Percentiles rank a stretch among this genome's conserved stretches.
Conservation (phyloP, 169 alveolate species). For the Cryptosporidium canis region DNA sequence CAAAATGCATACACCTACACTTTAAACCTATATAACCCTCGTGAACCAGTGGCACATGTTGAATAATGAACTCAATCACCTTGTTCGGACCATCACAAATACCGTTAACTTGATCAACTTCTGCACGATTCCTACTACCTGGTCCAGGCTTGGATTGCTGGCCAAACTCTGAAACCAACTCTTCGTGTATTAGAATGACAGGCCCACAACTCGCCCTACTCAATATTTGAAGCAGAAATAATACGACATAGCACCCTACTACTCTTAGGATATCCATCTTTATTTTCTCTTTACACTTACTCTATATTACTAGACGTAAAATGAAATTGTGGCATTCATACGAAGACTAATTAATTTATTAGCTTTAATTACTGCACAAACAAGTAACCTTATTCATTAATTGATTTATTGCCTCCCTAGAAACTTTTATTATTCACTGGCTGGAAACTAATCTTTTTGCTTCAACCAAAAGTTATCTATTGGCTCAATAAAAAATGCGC, state of each 20-base stretch:
- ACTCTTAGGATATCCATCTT: background rate
- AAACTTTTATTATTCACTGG: no score
- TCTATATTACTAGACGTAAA: no score
- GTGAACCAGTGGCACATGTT: slow-evolving; percentile 28
- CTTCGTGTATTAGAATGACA: background rate
- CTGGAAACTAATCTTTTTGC: no score
- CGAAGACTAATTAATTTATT: no score
- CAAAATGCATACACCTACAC: slow-evolving; percentile 23
- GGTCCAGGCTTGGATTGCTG: background rate
- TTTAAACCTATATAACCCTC: background rate
- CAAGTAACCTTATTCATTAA: no score
- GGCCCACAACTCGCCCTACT: background rate
- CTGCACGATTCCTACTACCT: background rate
- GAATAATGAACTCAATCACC: background rate
- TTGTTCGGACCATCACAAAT: background rate
- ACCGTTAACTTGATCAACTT: background rate
- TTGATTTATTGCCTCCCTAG: no score
- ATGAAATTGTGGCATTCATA: no score
- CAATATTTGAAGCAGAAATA: background rate
- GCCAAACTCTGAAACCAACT: background rate
- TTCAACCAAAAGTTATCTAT: no score
- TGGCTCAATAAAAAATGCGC: no score
- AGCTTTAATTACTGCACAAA: no score
- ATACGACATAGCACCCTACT: background rate
- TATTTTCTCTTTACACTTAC: background rate